Evolutionary conservation across 2,329 filamentous ascomycete species (phyloP).

Genomic region (Exophiala sideris): DNA sequence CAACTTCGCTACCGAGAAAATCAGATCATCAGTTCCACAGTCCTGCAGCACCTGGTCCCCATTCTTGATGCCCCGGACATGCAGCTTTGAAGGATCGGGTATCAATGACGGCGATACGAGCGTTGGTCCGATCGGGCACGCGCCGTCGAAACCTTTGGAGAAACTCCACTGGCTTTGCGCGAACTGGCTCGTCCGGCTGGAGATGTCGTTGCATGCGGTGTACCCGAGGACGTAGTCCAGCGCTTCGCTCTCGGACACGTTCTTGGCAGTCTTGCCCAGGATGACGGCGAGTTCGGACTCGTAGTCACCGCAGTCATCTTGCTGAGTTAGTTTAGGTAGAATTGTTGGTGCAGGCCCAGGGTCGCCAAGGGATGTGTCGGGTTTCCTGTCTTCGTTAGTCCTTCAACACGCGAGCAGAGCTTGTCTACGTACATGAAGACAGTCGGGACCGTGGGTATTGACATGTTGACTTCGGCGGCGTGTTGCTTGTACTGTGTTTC

Average conservation of each 20-base stretch:
- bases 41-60: constrained; percentile 38
- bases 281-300: constrained; percentile 42
- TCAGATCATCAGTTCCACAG: constrained; percentile 38
- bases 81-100: constrained; percentile 33
- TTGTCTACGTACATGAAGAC: constrained; percentile 34
- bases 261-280: constrained; percentile 36
- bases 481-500: constrained; percentile 37
- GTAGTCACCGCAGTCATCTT: constrained; percentile 41
- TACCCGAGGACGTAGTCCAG: constrained; percentile 42
- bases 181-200: constrained; percentile 38
- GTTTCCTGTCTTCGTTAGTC: constrained; percentile 23
- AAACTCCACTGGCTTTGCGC: constrained; percentile 42
- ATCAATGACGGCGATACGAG: constrained; percentile 35
- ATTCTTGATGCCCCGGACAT: constrained; percentile 36
- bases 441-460: constrained; percentile 36
- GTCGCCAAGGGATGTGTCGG: constrained; percentile 35
- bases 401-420: neutral
- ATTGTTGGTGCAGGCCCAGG: constrained; percentile 33
- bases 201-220: constrained; percentile 41
- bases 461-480: constrained; percentile 38
- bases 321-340: constrained; percentile 35
- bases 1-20: constrained; percentile 38
- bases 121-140: constrained; percentile 36
- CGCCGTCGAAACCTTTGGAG: constrained; percentile 40
- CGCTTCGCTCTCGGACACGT: constrained; percentile 38